Conservation (phyloP, 2,329 filamentous ascomycete species). For the Arthrobotrys iridis region DNA sequence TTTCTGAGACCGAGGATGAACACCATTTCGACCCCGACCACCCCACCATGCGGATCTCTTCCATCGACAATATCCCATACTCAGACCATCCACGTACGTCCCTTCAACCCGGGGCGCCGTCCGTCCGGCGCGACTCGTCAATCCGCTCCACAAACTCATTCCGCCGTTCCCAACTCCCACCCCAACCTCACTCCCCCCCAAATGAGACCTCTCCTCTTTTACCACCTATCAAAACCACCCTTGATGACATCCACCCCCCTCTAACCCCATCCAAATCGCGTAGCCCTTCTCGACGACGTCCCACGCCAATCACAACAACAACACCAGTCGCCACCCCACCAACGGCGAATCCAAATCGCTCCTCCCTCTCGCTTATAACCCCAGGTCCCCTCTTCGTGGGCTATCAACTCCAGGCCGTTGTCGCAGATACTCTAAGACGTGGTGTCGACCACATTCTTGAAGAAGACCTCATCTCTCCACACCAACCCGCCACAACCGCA, state of each 20-base stretch:
- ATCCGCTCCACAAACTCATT: constrained; percentile 21
- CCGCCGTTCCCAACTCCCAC: constrained; percentile 5
- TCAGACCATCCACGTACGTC: constrained; percentile 32
- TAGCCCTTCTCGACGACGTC: constrained; percentile 40
- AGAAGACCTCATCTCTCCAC: constrained; percentile 27
- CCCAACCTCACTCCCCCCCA: constrained; percentile 22
- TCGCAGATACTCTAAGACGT: constrained; percentile 54
- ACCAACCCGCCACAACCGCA: background rate
- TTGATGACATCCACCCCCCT: constrained; percentile 33
- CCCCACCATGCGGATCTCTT: constrained; percentile 35
- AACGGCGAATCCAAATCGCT: constrained; percentile 36
- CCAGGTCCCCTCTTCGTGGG: constrained; percentile 57
- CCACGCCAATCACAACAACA: constrained; percentile 19
- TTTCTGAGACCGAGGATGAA: constrained; percentile 52
- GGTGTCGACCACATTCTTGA: constrained; percentile 51
- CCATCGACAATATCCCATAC: constrained; percentile 23
- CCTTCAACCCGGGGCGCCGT: constrained; percentile 16
- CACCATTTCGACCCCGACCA: constrained; percentile 27
- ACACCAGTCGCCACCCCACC: constrained; percentile 39
- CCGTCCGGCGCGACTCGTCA: constrained; percentile 2
- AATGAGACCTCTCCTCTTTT: constrained; percentile 43
- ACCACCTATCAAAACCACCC: constrained; percentile 35
- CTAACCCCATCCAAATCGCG: constrained; percentile 38
- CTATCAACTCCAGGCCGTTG: constrained; percentile 57
- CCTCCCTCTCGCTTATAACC: constrained; percentile 48